Evolutionary conservation across 1,284 basidiomycete species (phyloP).

Genomic region (Porodaedalea pini): DNA sequence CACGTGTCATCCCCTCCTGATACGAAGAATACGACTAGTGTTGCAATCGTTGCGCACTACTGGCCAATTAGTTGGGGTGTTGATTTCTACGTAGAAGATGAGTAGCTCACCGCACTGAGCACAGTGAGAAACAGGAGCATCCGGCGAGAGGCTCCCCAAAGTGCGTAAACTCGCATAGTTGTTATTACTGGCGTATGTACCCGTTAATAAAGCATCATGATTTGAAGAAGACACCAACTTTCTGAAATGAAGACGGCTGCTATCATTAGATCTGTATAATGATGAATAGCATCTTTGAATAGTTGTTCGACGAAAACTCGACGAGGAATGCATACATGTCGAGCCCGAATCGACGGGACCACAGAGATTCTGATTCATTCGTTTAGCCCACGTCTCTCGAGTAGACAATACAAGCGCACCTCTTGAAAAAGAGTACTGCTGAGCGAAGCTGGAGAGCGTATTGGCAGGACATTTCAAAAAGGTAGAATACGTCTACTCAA

Average conservation of each 20-base stretch:
- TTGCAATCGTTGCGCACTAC: neutral
- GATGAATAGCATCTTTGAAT: neutral
- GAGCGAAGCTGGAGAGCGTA: neutral
- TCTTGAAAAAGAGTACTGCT: neutral
- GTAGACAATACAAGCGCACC: neutral
- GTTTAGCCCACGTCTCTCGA: neutral
- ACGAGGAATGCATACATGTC: neutral
- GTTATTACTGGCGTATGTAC: neutral
- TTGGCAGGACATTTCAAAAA: neutral
- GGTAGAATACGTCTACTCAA: neutral
- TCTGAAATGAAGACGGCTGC: neutral
- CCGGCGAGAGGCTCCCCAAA: neutral
- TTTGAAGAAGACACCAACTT: neutral
- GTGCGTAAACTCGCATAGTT: neutral
- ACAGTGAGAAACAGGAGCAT: neutral
- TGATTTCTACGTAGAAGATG: neutral
- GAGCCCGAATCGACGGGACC: neutral
- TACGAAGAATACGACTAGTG: neutral
- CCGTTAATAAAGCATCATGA: neutral
- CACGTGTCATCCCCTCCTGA: neutral
- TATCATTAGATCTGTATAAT: neutral
- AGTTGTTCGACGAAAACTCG: neutral
- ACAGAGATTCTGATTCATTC: neutral
- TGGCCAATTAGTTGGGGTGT: no score
- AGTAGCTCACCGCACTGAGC: neutral